Base-by-base conservation (phyloP, 1,284 basidiomycete genomes). In the Cryptococcus sp. region DNA sequence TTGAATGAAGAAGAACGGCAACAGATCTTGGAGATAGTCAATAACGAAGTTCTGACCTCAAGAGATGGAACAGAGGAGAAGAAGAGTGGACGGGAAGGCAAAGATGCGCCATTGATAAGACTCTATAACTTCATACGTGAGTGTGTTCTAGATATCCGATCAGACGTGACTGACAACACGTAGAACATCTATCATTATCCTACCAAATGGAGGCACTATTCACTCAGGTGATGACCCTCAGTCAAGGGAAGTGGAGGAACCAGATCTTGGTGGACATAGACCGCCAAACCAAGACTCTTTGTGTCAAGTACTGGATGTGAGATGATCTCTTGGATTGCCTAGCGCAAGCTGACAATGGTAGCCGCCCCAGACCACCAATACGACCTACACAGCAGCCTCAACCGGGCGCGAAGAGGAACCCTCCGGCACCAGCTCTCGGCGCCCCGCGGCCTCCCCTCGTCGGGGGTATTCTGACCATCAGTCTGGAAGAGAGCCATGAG, bases 111-210 rank as follows among this genome's bases (percentile, higher is more conserved):
- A 6, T 56, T 75, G 3, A 66, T 72, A 5, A 59, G 73, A 46
- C 50, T 75, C 14, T 65, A 64, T 57, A 75, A 75, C 53, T 67
- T 71, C 23, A 42, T 75, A n/a, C 67, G 71, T 73, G 49, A 60
- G 71, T 64, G 2, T 31, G 3, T 15, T 8, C 38, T 30, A 3
- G 10, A 41, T 41, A 10, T 10, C 10, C 10, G 38, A 41, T 10
- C 10, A 10, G 10, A 10, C 38, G 10, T 37, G 15, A n/a, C 41
- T 37, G 42, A 34, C 55, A 49, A 30, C 32, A 41, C 2, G 7
- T 41, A 73, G 71, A 73, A 60, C 68, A 73, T 53, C 52, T 75
- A 2, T 72, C 68, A 4, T 56, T 75, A 37, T 61, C 68, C 13
- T 72, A 73, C 52, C 73, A 73, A 52, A 60, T 75, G 14, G 72